Evolutionary conservation across 345 rosid genomes (phyloP).

Genomic region (Kernera saxatilis): DNA sequence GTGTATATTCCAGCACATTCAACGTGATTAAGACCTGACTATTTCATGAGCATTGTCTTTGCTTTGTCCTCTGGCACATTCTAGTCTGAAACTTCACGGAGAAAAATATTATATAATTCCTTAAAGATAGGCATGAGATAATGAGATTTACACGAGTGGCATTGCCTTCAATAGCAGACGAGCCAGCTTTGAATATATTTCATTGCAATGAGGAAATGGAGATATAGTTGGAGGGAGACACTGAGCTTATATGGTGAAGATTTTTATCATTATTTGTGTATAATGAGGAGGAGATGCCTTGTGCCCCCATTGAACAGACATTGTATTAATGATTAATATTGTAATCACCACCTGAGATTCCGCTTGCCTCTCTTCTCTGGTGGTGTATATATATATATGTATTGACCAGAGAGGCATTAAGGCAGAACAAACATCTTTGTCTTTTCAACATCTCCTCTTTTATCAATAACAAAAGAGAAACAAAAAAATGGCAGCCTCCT

Average conservation of each 20-base stretch:
- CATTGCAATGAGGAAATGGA: neutral
- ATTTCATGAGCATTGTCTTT: neutral
- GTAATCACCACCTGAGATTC: neutral
- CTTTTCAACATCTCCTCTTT: neutral
- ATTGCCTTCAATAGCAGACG: slow-evolving; percentile 8
- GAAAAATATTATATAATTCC: neutral
- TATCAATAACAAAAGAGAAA: neutral
- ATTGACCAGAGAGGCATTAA: neutral
- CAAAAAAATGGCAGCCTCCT: slow-evolving; percentile 24
- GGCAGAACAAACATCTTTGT: slow-evolving; percentile 1
- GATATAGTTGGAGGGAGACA: slow-evolving; percentile 5
- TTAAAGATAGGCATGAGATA: neutral
- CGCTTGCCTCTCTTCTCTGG: neutral
- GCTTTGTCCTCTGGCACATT: neutral
- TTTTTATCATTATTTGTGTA: neutral
- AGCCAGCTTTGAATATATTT: slow-evolving; percentile 1
- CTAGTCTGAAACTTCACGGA: neutral
- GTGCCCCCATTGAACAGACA: neutral
- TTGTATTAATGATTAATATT: neutral
- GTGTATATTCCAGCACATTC: neutral
- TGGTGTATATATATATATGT: slow-evolving; percentile 11
- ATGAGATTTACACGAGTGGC: slow-evolving; percentile 18
- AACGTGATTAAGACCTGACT: too few species aligned
- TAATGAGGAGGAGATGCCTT: neutral
- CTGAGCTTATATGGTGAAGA: slow-evolving; percentile 6